phyloP scores from a whole-genome alignment of 768 basidiomycete genomes.

The Gymnopilus junonius region DNA sequence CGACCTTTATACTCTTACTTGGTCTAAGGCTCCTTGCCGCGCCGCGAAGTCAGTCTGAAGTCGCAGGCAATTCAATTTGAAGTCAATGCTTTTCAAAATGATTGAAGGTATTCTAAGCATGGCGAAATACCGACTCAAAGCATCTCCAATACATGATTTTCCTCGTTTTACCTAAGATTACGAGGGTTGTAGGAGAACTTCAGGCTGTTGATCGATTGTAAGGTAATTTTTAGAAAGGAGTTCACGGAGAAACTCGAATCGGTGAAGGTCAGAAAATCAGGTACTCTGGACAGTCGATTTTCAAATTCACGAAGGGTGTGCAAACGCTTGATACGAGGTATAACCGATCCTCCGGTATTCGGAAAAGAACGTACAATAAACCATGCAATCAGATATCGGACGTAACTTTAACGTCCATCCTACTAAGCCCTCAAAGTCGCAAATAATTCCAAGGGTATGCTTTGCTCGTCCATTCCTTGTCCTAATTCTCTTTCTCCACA shows the following conservation, averaged over 20 bases:
- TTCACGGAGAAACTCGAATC: background rate
- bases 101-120: too few relatives aligned
- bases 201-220: background rate
- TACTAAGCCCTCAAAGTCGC: background rate
- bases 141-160: too few relatives aligned
- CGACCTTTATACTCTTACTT: too few relatives aligned
- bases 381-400: background rate
- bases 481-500: constrained; percentile 34
- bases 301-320: background rate
- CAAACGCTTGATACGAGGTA: constrained; percentile 11
- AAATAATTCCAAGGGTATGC: background rate
- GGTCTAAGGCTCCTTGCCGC: too few relatives aligned
- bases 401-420: background rate
- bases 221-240: background rate
- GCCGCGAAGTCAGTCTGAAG: too few relatives aligned
- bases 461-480: background rate
- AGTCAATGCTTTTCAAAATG: too few relatives aligned
- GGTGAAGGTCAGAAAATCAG: background rate
- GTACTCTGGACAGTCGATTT: background rate
- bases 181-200: too few relatives aligned
- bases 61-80: too few relatives aligned
- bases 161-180: too few relatives aligned
- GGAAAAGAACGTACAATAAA: background rate
- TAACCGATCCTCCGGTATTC: constrained; percentile 1
- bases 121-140: too few relatives aligned